Evolutionary conservation across 768 basidiomycete genomes (phyloP), one percentile per base, ranked within the genome.

Genomic region (Inosperma sp.): DNA sequence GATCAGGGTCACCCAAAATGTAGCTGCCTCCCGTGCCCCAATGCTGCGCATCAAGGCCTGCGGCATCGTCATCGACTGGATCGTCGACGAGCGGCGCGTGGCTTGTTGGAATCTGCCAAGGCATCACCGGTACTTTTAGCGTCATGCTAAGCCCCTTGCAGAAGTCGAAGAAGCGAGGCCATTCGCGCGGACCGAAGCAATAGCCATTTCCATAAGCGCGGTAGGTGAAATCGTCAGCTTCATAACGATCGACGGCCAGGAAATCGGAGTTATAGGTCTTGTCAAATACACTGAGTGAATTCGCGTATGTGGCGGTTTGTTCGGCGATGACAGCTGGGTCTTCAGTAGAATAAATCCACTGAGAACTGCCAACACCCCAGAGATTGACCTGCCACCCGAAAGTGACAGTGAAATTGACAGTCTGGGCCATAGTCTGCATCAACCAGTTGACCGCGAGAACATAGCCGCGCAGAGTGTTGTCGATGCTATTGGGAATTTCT

Each of bases 361-460:
- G 1, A 7, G 7, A 3, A 12, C 22, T 41, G 12, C 8, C 7
- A 12, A 42, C 7, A 9, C 42, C 41, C 42, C 42, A 43, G 4
- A 43, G 26, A 29, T 43, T 43, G 27, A 43, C 21, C 27, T 43
- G 42, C 42, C 42, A 29, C 16, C 42, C 42, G 21, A 43, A 43
- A 4, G 42, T 43, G 42, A 29, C 26, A 0, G 7, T 29, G 42
- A 29, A 43, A 17, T 3, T 17, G 42, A 43, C 7, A 2, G 3
- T 14, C 5, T 1, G 4, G 4, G 37, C 19, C 5, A 40, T 19
- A 23, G 37, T 40, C 3, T n/a, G 21, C 22, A 41, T 8, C 6
- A 41, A 25, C 39, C 39, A 25, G 39, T 41, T 41, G 39, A 41
- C 39, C 13, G 22, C 39, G 13, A 41, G 22, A 14, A 41, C 39